Base-by-base conservation (phyloP, 257 asterid genomes). In the Coffea canephora region DNA sequence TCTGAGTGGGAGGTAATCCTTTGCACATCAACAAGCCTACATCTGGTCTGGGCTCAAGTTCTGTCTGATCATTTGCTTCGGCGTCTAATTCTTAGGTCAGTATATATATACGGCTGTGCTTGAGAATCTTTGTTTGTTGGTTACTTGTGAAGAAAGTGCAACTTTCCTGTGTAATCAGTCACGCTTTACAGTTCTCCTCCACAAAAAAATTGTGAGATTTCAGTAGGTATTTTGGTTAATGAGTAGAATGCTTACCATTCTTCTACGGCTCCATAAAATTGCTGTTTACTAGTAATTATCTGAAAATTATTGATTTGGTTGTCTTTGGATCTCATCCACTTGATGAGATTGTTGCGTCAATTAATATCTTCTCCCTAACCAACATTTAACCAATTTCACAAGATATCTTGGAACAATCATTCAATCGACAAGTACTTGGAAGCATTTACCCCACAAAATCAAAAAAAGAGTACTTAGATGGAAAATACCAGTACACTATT, bases 31-130 rank as follows among this genome's bases (percentile, higher is more conserved):
- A 87, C 90, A 74, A 93, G 78, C 75, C 89, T 95, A 80, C 90
- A 95, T 83, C 84, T 93, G 83, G 97, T 91, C 74, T 95, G 99
- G 99, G 97, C 96, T 76, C 99, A 95, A 84, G 90, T 95, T 83
- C 78, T 95, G 45, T 86, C 92, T 23, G 98, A 95, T 82, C 97
- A 97, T 80, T 88, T 95, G 81, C 89, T 95, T 74, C 91, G 98
- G 69, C 89, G 98, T 69, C 92, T 95, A 74, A 87, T 95, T 78
- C 96, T 95, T 77, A 93, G 99, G 99, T 91, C 87, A 84, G 59
- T 54, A 25, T 50, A 78, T 82, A 66, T 72, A 73, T 77, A 36
- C 66, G 19, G 54, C 64, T 72, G 21, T 27, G 68, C 50, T 16
- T 1, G 55, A 15, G 50, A 16, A 9, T 49, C 6, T 11, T 61